Conservation (phyloP, 371 early-diverging fungal species). For the Entomophthora muscae region DNA sequence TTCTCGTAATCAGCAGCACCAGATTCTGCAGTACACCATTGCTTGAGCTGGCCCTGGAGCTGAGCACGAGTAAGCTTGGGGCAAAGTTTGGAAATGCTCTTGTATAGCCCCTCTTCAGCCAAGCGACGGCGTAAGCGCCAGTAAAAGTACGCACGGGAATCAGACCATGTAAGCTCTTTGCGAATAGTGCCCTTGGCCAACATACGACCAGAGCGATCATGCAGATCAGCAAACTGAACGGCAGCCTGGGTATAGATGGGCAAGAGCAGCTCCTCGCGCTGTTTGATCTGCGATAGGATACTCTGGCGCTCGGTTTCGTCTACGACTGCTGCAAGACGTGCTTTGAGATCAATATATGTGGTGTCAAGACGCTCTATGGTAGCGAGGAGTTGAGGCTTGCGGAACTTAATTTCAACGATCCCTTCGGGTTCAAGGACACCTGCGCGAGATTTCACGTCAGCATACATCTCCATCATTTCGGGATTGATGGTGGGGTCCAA, state of each 20-base stretch:
- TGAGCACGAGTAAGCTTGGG: conserved; percentile 18
- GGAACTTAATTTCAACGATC: conserved; percentile 97
- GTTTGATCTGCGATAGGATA: conserved; percentile 48
- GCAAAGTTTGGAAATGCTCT: conserved; percentile 24
- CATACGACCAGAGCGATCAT: no score
- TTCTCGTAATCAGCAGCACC: no score
- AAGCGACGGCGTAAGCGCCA: no score
- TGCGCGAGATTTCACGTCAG: conserved; percentile 76
- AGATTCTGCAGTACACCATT: background rate
- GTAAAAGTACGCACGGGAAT: conserved; percentile 57
- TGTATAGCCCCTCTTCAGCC: conserved; percentile 52
- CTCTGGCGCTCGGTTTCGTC: conserved; percentile 20
- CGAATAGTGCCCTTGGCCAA: no score
- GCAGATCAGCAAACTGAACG: conserved; percentile 92
- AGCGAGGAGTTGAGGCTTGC: conserved; percentile 73
- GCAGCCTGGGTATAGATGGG: conserved; percentile 88
- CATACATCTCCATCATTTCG: no score
- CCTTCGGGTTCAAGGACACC: conserved; percentile 98
- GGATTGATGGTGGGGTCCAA: no score
- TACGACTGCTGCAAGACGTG: conserved; percentile 22
- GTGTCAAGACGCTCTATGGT: no score
- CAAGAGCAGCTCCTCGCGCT: conserved; percentile 66
- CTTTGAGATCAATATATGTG: conserved; percentile 34
- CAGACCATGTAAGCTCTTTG: conserved; percentile 59
- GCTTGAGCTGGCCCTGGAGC: background rate